A percentile compares a stretch with the other conserved stretches of the same genome.
Evolutionary conservation across 768 basidiomycete species (phyloP).

Genomic region (Tylopilus intermedius): DNA sequence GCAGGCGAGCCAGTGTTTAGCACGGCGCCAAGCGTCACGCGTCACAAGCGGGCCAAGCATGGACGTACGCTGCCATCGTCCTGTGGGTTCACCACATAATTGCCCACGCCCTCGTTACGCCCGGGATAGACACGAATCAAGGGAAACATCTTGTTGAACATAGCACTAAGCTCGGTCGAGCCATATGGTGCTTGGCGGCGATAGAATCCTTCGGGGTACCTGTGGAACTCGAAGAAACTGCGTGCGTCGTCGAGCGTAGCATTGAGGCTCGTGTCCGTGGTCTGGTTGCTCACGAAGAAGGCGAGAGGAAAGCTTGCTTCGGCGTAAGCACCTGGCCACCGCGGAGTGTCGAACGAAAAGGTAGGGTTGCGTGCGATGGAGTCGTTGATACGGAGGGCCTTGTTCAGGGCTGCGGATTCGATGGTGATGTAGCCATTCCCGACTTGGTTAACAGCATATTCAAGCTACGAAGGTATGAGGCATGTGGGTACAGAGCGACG

Average conservation of each 20-base stretch:
- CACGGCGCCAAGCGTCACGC: not conserved
- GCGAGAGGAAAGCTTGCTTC: constrained; percentile 21
- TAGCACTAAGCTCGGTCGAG: not conserved
- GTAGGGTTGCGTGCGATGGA: constrained; percentile 24
- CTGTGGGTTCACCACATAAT: constrained; percentile 10
- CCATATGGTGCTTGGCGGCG: constrained; percentile 18
- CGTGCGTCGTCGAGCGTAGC: constrained; percentile 13
- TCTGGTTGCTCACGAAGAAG: constrained; percentile 24
- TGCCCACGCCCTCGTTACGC: constrained; percentile 14
- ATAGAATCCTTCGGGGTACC: constrained; percentile 16
- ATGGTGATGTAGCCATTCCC: constrained; percentile 19
- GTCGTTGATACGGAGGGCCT: constrained; percentile 20
- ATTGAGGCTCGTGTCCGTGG: constrained; percentile 13
- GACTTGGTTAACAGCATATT: constrained; percentile 13
- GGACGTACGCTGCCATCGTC: constrained; percentile 7
- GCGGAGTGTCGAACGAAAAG: constrained; percentile 17
- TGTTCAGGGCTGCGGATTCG: constrained; percentile 20
- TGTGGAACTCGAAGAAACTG: constrained; percentile 17
- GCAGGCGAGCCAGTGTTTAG: not conserved
- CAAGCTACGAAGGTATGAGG: constrained; percentile 10
- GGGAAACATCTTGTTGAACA: not conserved
- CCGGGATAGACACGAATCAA: constrained; percentile 10
- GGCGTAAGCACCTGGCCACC: constrained; percentile 17
- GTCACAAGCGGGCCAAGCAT: not conserved
- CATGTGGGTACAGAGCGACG: not conserved